Evolutionary conservation across 306 rosid genomes (phyloP), one percentile per base, ranked within the genome.

Genomic region (Corylus avellana): DNA sequence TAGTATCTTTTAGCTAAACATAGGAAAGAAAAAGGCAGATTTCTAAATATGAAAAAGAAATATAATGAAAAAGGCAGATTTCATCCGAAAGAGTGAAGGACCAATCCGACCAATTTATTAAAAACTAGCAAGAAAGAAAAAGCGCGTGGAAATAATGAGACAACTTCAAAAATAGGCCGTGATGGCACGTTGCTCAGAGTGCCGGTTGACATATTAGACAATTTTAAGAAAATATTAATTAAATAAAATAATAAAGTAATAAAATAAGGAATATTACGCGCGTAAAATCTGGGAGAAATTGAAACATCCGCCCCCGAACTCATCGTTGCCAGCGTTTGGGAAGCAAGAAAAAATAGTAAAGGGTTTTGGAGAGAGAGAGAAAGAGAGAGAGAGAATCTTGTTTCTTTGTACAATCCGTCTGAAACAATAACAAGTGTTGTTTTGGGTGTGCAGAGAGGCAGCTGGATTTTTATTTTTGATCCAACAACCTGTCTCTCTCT

Each of bases 271-370:
- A 75, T 58, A 68, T 79, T 70, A 56, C 61, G 85, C 83, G 86
- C 93, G 93, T 71, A 80, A 89, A 81, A 42, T 84, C 80, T 83
- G 91, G 90, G 25, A 72, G 75, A 69, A 82, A 84, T 94, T 80
- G 97, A 68, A 86, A 82, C 77, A 82, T 85, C 93, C 91, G 90
- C 89, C 92, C 29, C 74, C 66, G 53, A 82, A 89, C 82, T 47
- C 78, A 74, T 64, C 35, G 73, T 67, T 85, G 91, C 84, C 92
- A 85, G 85, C 89, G 78, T 79, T 83, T 69, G 72, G 75, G 80
- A 77, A 81, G 78, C 72, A 70, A 71, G 63, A 32, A 46, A 37
- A 59, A 62, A 17, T 81, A 14, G 69, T 8, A 14, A 44, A 61
- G 25, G 29, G 61, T 5, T 8, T n/a, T 61, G 17, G 25, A 82